These are phyloP conservation scores for Pyrenopolyporus hunteri DNA, from an alignment of 495 filamentous ascomycete genomes.

Conservation along the genomic window DNA sequence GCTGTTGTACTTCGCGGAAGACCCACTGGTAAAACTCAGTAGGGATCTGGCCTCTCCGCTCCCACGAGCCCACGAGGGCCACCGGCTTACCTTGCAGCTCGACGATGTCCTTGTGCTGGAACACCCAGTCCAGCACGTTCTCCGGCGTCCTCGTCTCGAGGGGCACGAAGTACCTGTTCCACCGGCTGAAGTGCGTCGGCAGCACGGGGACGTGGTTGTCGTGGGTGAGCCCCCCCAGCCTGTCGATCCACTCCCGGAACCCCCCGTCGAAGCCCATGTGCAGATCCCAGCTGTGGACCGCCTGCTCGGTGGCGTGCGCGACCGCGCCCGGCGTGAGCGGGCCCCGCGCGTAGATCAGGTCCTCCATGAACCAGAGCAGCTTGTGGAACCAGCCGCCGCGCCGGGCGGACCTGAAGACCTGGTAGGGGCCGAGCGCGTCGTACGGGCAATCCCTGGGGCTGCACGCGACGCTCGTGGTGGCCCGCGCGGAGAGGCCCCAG, in stretches of 20 bases:
- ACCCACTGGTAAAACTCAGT: not conserved
- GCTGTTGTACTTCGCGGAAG: not conserved
- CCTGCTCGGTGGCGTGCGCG: not conserved
- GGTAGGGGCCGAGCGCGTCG: not conserved
- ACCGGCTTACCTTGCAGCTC: not conserved
- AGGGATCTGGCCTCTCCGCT: not conserved
- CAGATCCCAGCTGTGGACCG: not conserved
- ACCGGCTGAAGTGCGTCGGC: constrained; percentile 18
- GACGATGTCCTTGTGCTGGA: not conserved
- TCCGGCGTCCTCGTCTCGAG: not conserved
- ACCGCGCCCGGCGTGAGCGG: not conserved
- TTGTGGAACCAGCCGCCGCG: not conserved
- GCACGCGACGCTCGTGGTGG: not conserved
- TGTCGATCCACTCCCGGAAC: constrained; percentile 8
- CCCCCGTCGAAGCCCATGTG: not conserved
- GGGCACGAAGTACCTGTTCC: not conserved
- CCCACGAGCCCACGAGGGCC: not conserved
- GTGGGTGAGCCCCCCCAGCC: not conserved
- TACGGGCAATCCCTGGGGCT: constrained; percentile 5
- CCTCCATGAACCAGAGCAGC: constrained; percentile 5
- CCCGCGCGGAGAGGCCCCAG: not conserved
- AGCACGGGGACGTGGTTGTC: not conserved
- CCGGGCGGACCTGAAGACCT: not conserved
- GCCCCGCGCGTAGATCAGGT: not conserved
- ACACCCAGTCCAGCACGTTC: not conserved